These are phyloP conservation scores for Suillus plorans DNA, from an alignment of 768 basidiomycete species.

Conservation along the genomic window DNA sequence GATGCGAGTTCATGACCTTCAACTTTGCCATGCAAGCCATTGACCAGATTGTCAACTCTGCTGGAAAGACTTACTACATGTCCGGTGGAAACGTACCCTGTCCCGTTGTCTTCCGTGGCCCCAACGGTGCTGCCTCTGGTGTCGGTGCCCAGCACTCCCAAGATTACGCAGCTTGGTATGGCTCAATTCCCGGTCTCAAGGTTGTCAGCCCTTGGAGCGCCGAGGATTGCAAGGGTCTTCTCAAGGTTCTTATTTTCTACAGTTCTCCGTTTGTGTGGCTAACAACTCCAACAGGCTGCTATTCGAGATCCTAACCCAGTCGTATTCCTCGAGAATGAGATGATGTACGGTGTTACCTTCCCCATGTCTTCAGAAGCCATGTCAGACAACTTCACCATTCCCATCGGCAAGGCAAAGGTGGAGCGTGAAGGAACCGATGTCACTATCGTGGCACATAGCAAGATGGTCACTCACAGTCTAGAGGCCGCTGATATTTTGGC, in stretches of 20 bases:
- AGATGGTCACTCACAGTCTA: slow-evolving; percentile 93
- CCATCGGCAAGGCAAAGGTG: slow-evolving; percentile 97
- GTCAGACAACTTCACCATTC: slow-evolving; percentile 92
- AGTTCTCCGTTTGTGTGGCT: slow-evolving; percentile 2
- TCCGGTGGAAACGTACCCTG: slow-evolving; percentile 98
- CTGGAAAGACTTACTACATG: slow-evolving; percentile 99
- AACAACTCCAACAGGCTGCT: slow-evolving; percentile 58
- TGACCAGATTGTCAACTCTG: slow-evolving; percentile 99
- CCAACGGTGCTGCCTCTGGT: slow-evolving; percentile 97
- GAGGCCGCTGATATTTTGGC: slow-evolving; percentile 92
- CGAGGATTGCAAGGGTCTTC: slow-evolving; percentile 98
- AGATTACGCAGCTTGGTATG: slow-evolving; percentile 96
- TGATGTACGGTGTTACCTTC: slow-evolving; percentile 97
- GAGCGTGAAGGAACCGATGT: slow-evolving; percentile 92
- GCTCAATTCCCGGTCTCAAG: slow-evolving; percentile 91
- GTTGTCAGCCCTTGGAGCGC: slow-evolving; percentile 97
- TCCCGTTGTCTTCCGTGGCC: slow-evolving; percentile 99
- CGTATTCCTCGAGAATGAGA: slow-evolving; percentile 99
- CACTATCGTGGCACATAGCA: slow-evolving; percentile 96
- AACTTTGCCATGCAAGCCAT: slow-evolving; percentile 99
- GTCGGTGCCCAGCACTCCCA: slow-evolving; percentile 98
- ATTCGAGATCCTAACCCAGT: slow-evolving; percentile 99
- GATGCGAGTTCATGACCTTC: slow-evolving; percentile 99
- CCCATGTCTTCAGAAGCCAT: slow-evolving; percentile 94
- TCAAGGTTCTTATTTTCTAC: slow-evolving; percentile 63